Evolutionary conservation across 768 basidiomycete genomes (phyloP).

Genomic region (Thelephora aurantiotincta): DNA sequence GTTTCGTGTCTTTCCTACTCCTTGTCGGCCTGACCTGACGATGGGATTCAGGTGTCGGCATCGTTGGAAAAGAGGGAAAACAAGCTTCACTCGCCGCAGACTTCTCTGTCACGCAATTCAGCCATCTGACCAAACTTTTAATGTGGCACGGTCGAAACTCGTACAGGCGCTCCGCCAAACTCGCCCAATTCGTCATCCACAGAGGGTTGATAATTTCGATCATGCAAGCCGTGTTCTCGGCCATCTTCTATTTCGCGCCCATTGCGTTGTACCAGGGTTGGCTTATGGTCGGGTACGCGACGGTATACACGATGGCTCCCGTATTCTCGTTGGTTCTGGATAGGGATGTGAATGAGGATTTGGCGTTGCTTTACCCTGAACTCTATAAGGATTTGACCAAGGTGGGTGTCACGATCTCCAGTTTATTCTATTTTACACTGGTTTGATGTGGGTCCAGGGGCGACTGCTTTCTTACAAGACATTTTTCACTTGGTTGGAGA

Average conservation of each 20-base stretch:
- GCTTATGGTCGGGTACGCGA: slow-evolving; percentile 95
- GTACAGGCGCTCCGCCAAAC: slow-evolving; percentile 93
- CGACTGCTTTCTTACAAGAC: slow-evolving; percentile 94
- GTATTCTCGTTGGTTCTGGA: slow-evolving; percentile 96
- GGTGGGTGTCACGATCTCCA: slow-evolving; percentile 26
- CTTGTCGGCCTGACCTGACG: neutral
- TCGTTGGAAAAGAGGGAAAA: slow-evolving; percentile 97
- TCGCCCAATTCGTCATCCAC: slow-evolving; percentile 98
- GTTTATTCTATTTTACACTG: neutral
- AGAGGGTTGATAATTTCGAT: slow-evolving; percentile 93
- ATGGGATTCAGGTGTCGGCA: slow-evolving; percentile 67
- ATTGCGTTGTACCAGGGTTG: slow-evolving; percentile 97
- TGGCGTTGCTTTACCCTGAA: slow-evolving; percentile 92
- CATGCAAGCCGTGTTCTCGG: slow-evolving; percentile 94
- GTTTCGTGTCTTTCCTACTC: slow-evolving; percentile 19
- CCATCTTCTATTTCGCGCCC: slow-evolving; percentile 88
- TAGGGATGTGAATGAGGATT: slow-evolving; percentile 87
- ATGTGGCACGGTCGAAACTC: slow-evolving; percentile 99
- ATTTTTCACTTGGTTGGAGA: slow-evolving; percentile 96
- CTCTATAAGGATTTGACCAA: slow-evolving; percentile 96
- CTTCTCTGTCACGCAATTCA: slow-evolving; percentile 97
- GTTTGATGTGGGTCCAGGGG: slow-evolving; percentile 37
- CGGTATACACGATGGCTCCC: slow-evolving; percentile 95
- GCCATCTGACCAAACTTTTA: slow-evolving; percentile 86
- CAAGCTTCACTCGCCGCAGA: slow-evolving; percentile 98